Percentiles rank a stretch among this genome's conserved stretches.
Evolutionary conservation across 2,329 filamentous ascomycete species (phyloP).

Genomic region (Eurotiales sp.): DNA sequence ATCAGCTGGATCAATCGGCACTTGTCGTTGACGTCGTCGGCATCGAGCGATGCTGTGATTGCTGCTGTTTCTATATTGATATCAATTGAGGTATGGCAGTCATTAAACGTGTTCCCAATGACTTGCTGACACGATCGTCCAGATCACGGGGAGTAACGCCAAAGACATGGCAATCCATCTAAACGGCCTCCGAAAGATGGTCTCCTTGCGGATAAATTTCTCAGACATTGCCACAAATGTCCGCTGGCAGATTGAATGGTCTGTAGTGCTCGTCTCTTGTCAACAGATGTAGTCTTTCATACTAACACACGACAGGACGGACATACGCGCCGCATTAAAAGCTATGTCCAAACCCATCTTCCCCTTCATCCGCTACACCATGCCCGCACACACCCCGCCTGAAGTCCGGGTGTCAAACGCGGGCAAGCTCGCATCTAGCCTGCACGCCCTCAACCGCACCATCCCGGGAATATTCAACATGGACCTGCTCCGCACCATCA

Average conservation of each 20-base stretch:
- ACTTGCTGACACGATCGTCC: too few species aligned
- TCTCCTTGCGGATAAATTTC: conserved; percentile 34
- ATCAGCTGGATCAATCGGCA: conserved; percentile 37
- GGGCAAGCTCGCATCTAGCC: conserved; percentile 28
- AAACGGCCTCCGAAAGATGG: conserved; percentile 38
- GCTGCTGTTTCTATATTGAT: conserved; percentile 37
- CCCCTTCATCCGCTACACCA: conserved; percentile 32
- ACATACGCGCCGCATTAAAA: conserved; percentile 39
- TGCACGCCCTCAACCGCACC: conserved; percentile 27
- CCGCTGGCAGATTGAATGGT: conserved; percentile 40
- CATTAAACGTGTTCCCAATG: too few species aligned
- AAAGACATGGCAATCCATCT: conserved; percentile 39
- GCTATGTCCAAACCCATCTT: conserved; percentile 36
- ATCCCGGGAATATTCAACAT: conserved; percentile 34
- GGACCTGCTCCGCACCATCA: conserved; percentile 28
- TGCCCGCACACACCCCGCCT: conserved; percentile 24
- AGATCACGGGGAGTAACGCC: conserved; percentile 38
- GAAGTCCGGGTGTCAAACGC: conserved; percentile 19
- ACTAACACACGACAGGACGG: conserved; percentile 27
- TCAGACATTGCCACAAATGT: conserved; percentile 34
- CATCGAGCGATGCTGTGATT: conserved; percentile 38
- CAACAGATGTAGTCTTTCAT: background rate
- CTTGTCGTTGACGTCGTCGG: conserved; percentile 34
- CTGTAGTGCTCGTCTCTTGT: conserved; percentile 4
- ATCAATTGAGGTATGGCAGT: conserved; percentile 40